Evolutionary conservation across 257 asterid genomes (phyloP).

Genomic region (Avicennia marina): DNA sequence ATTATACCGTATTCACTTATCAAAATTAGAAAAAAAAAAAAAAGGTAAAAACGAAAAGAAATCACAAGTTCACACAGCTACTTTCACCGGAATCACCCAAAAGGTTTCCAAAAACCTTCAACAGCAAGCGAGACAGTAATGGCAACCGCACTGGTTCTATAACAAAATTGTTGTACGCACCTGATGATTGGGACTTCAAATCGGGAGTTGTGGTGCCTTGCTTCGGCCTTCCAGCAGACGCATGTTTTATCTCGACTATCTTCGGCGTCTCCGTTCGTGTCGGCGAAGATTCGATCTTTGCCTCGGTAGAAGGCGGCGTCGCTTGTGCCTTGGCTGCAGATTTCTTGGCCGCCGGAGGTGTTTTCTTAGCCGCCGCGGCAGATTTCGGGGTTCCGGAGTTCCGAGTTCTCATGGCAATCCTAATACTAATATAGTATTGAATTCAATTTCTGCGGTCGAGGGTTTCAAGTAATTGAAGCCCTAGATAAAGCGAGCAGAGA

Average conservation of each 20-base stretch:
- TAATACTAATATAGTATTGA: neutral
- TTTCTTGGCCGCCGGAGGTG: slow-evolving; percentile 28
- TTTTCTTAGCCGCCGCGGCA: slow-evolving; percentile 21
- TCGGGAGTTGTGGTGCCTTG: slow-evolving; percentile 15
- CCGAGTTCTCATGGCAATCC: slow-evolving; percentile 42
- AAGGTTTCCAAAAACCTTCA: neutral
- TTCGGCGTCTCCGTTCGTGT: slow-evolving; percentile 7
- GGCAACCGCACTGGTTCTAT: neutral
- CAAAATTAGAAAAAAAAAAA: too few relatives aligned
- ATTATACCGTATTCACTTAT: too few relatives aligned
- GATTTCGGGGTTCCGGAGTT: slow-evolving; percentile 24
- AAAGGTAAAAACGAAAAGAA: too few relatives aligned
- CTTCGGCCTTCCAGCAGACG: slow-evolving; percentile 27
- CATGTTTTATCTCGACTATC: slow-evolving; percentile 23
- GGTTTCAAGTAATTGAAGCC: neutral
- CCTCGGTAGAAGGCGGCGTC: slow-evolving; percentile 21
- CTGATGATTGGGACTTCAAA: slow-evolving; percentile 23
- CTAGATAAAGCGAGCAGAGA: too few relatives aligned
- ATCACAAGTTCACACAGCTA: neutral
- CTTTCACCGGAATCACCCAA: neutral
- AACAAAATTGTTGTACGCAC: slow-evolving; percentile 14
- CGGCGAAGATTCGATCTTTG: slow-evolving; percentile 20
- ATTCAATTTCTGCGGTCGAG: neutral
- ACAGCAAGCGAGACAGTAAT: neutral
- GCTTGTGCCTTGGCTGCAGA: slow-evolving; percentile 25